These are phyloP conservation scores for Scorias spongiosa DNA, from an alignment of 2,329 filamentous ascomycete genomes.

Conservation along the genomic window DNA sequence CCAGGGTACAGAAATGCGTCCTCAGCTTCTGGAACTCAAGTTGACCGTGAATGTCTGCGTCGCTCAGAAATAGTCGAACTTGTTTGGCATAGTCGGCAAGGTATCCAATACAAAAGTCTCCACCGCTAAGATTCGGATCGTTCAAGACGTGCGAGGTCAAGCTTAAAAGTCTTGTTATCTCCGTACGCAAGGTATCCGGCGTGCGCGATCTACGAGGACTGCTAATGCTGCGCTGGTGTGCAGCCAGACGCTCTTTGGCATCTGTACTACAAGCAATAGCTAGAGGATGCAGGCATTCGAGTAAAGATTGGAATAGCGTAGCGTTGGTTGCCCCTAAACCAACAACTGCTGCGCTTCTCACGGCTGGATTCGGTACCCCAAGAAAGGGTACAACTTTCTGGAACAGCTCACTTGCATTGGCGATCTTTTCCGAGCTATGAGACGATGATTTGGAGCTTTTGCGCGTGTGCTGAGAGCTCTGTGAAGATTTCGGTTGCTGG, in stretches of 20 bases:
- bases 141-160: slow-evolving; percentile 81
- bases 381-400: slow-evolving; percentile 81
- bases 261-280: slow-evolving; percentile 79
- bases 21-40: slow-evolving; percentile 86
- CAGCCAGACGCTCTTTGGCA: slow-evolving; percentile 59
- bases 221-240: slow-evolving; percentile 70
- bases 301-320: slow-evolving; percentile 76
- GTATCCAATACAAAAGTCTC: slow-evolving; percentile 72
- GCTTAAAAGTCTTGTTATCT: slow-evolving; percentile 93
- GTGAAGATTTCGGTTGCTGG: slow-evolving; percentile 32
- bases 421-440: slow-evolving; percentile 58
- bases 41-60: slow-evolving; percentile 85
- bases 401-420: slow-evolving; percentile 78
- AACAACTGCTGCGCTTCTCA: slow-evolving; percentile 78
- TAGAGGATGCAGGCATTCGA: slow-evolving; percentile 79
- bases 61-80: slow-evolving; percentile 84
- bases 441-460: slow-evolving; percentile 62
- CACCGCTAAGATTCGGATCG: slow-evolving; percentile 60
- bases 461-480: slow-evolving; percentile 57
- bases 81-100: slow-evolving; percentile 83
- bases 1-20: slow-evolving; percentile 83
- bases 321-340: slow-evolving; percentile 91
- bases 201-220: slow-evolving; percentile 66
- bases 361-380: slow-evolving; percentile 60
- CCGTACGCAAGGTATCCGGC: slow-evolving; percentile 76